Percentiles rank a stretch among this genome's conserved stretches.
These are phyloP conservation scores for Ophiorrhiza pumila DNA, from an alignment of 257 asterid genomes.

Conservation along the genomic window DNA sequence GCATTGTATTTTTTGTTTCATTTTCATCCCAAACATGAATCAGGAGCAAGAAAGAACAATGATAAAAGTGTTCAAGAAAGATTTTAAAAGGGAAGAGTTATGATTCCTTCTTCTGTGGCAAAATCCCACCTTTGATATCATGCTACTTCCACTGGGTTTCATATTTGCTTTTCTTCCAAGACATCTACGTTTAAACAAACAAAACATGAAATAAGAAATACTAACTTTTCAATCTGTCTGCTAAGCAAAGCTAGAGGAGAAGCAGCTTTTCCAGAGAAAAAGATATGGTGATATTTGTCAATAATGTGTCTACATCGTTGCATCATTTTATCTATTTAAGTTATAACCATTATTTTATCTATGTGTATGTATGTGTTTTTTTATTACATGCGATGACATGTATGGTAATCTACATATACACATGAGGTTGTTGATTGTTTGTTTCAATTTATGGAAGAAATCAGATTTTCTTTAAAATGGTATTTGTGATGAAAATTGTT, in stretches of 20 bases:
- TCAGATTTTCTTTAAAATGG: no score
- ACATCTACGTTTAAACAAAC: background rate
- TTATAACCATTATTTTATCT: background rate
- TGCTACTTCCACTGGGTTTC: background rate
- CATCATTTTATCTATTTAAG: background rate
- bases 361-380: background rate
- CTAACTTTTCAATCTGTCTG: background rate
- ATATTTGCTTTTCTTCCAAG: background rate
- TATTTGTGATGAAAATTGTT: no score
- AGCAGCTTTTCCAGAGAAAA: background rate
- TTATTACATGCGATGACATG: no score
- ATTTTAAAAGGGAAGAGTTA: background rate
- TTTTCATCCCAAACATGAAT: background rate
- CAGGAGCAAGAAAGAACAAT: no score
- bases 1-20: no score
- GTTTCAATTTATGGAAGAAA: no score
- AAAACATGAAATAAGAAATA: background rate
- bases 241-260: background rate
- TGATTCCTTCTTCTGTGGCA: background rate
- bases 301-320: background rate
- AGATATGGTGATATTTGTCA: background rate
- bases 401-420: no score
- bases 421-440: no score
- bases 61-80: background rate
- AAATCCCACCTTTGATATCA: background rate